Conservation (phyloP, 1,284 basidiomycete genomes). For the Porodaedalea pini region DNA sequence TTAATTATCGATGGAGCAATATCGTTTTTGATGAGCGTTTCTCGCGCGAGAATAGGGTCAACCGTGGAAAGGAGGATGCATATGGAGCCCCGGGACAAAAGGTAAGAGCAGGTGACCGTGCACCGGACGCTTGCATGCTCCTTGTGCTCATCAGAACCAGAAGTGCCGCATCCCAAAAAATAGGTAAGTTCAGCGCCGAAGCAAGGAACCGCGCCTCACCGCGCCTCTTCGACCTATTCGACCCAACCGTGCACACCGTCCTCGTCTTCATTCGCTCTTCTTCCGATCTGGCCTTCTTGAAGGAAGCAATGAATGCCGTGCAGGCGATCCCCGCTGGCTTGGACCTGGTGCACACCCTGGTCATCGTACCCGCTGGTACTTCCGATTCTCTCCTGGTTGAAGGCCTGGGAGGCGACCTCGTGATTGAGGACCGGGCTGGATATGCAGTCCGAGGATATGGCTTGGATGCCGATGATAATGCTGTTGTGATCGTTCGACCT, state of each 20-base stretch:
- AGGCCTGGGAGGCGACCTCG: slow-evolving; percentile 23
- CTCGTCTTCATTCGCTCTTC: no score
- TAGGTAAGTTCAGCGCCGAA: no score
- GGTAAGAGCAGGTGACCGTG: slow-evolving; percentile 2
- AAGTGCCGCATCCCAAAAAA: no score
- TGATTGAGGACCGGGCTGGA: slow-evolving; percentile 36
- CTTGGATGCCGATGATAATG: slow-evolving; percentile 27
- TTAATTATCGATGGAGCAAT: slow-evolving; percentile 24
- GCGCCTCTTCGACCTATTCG: slow-evolving; percentile 22
- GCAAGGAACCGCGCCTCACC: no score
- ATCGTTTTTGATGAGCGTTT: slow-evolving; percentile 20
- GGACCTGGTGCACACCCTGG: not conserved
- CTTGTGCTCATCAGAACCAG: no score
- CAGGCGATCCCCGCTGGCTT: no score
- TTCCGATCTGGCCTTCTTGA: no score
- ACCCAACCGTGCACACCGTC: slow-evolving; percentile 20
- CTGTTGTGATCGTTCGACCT: slow-evolving; percentile 36
- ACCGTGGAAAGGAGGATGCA: not conserved
- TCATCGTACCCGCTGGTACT: not conserved
- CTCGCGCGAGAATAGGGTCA: not conserved
- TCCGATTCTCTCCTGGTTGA: not conserved
- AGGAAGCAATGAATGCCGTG: not conserved
- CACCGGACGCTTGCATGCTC: slow-evolving; percentile 11
- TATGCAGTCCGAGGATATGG: slow-evolving; percentile 38
- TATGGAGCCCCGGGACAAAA: slow-evolving; percentile 2